phyloP scores from a whole-genome alignment of 331 rosid genomes.

The Phaseolus coccineus region DNA sequence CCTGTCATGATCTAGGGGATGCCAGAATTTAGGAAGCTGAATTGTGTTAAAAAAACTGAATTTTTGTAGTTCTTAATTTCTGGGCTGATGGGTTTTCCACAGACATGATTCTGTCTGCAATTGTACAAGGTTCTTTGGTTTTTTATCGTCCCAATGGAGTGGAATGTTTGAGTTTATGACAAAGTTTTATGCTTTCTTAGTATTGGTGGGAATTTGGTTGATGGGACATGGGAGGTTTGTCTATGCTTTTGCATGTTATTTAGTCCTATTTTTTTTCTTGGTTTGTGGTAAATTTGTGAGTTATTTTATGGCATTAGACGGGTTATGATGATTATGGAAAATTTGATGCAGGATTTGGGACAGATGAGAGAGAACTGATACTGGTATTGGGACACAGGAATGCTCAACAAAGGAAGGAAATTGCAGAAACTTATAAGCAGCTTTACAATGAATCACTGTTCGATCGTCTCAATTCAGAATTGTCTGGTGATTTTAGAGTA shows the following conservation, averaged over 20 bases:
- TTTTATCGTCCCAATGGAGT: conserved; percentile 6
- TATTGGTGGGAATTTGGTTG: conserved; percentile 20
- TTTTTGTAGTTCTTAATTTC: neutral
- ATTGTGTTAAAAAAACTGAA: conserved; percentile 21
- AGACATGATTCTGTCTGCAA: conserved; percentile 19
- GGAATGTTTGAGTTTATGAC: conserved; percentile 4
- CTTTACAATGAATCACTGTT: conserved; percentile 81
- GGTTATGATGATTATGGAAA: conserved; percentile 24
- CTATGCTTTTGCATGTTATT: neutral
- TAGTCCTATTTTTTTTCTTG: neutral
- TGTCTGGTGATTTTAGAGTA: conserved; percentile 91
- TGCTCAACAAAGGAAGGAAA: conserved; percentile 72
- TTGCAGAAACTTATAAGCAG: conserved; percentile 75
- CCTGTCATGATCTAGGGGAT: neutral
- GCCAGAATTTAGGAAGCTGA: conserved; percentile 8
- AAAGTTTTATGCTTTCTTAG: neutral
- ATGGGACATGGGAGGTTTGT: conserved; percentile 27
- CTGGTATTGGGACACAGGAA: conserved; percentile 84
- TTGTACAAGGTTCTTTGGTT: neutral
- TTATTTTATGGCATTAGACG: conserved; percentile 3
- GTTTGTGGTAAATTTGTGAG: neutral
- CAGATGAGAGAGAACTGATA: conserved; percentile 67
- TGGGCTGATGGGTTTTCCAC: conserved; percentile 25
- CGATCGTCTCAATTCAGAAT: conserved; percentile 69
- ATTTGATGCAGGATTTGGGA: conserved; percentile 66